Evolutionary conservation across 805 yeast species (phyloP).

Genomic region (Ogataea paraovalis): DNA sequence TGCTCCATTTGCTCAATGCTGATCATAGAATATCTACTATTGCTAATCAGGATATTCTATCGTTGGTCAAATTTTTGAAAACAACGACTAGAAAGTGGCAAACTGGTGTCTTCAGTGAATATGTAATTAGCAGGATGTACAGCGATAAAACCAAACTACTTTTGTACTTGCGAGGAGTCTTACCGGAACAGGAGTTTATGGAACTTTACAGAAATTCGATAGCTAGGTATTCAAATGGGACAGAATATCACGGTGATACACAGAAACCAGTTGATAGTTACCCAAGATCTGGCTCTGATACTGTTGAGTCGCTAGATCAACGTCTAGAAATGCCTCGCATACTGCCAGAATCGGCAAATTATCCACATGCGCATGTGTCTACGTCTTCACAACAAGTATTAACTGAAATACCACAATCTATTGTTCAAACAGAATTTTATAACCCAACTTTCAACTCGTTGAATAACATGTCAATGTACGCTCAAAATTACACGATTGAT

Average conservation of each 20-base stretch:
- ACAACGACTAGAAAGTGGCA: slow-evolving; percentile 2
- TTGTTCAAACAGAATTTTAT: neutral
- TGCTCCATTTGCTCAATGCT: slow-evolving; percentile 4
- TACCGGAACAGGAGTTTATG: slow-evolving; percentile 4
- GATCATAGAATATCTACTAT: slow-evolving; percentile 4
- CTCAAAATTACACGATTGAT: neutral
- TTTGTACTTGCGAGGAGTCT: neutral
- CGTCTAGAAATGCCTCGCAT: too few relatives aligned
- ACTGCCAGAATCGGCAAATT: too few relatives aligned
- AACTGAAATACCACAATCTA: too few relatives aligned
- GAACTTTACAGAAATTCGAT: neutral
- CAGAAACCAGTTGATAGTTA: neutral
- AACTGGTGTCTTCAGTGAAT: neutral
- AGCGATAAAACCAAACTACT: slow-evolving; percentile 6
- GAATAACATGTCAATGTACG: neutral
- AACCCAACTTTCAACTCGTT: neutral
- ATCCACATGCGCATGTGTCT: too few relatives aligned
- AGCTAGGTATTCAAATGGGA: neutral
- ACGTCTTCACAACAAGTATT: neutral
- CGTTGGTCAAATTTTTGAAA: slow-evolving; percentile 6
- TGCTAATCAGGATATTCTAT: slow-evolving; percentile 8
- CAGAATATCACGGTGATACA: neutral
- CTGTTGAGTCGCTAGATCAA: neutral
- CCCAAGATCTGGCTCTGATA: neutral
- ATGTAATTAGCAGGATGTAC: slow-evolving; percentile 3